Conservation (phyloP, 441 rosid species). For the Erysimum pusillum region DNA sequence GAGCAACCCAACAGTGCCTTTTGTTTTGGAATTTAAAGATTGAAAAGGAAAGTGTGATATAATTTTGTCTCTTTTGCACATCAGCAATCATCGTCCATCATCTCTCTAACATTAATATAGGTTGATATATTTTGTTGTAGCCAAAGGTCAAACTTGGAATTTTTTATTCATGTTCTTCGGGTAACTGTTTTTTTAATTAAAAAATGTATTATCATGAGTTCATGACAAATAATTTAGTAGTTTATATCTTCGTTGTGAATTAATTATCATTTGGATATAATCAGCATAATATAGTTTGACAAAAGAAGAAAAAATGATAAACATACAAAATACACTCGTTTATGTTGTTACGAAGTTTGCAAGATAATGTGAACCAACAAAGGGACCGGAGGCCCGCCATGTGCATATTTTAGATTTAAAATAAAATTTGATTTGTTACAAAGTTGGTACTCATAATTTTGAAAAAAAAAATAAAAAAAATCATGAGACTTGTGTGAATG, state of each 20-base stretch:
- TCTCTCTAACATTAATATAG: constrained; percentile 33
- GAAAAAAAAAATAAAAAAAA: background rate
- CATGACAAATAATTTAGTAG: background rate
- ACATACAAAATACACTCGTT: background rate
- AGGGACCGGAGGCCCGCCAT: background rate
- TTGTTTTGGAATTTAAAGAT: constrained; percentile 47
- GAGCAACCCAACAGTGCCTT: constrained; percentile 48
- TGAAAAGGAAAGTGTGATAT: constrained; percentile 47
- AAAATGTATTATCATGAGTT: background rate
- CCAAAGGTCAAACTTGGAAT: constrained; percentile 16
- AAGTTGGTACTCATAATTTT: background rate
- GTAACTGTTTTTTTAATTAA: background rate
- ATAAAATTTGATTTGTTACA: background rate
- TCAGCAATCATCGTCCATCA: constrained; percentile 39
- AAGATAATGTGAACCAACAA: constrained; percentile 13
- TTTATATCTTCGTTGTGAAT: background rate
- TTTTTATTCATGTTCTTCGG: background rate
- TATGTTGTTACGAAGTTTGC: constrained; percentile 11
- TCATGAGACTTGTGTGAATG: background rate
- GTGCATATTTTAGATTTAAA: background rate
- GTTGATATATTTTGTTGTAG: constrained; percentile 31
- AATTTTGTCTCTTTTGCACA: constrained; percentile 45
- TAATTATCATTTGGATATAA: too few species aligned
- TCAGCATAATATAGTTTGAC: too few species aligned
- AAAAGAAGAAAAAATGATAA: background rate